Percentiles rank a stretch among this genome's conserved stretches.
Evolutionary conservation across 768 basidiomycete species (phyloP).

Genomic region (Suillus fuscotomentosus): DNA sequence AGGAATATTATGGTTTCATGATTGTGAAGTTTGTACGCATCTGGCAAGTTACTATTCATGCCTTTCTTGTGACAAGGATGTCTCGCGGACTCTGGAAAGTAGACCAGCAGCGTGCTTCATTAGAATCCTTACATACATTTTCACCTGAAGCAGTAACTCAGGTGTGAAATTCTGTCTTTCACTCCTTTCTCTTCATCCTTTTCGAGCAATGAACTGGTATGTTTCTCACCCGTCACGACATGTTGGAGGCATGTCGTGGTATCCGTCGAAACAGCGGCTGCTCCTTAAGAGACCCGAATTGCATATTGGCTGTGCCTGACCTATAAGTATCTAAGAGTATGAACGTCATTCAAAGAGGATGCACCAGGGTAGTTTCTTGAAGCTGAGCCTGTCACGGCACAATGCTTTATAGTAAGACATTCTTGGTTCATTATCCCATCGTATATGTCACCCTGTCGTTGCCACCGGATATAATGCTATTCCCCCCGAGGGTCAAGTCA

Average conservation of each 20-base stretch:
- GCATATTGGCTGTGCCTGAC: background rate
- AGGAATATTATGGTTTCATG: background rate
- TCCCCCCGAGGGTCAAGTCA: background rate
- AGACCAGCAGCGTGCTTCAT: background rate
- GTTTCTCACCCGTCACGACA: background rate
- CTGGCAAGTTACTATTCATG: conserved; percentile 1
- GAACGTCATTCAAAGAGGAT: background rate
- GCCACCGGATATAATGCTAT: background rate
- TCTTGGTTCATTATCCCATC: background rate
- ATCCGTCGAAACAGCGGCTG: background rate
- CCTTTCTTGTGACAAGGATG: conserved; percentile 2
- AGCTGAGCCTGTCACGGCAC: background rate
- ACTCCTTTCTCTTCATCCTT: background rate
- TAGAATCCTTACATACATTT: background rate
- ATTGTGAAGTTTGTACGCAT: conserved; percentile 1
- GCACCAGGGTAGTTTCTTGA: background rate
- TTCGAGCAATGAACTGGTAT: background rate
- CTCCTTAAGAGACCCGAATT: background rate
- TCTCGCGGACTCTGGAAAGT: background rate
- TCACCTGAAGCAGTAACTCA: background rate
- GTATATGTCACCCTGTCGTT: background rate
- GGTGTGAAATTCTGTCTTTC: background rate
- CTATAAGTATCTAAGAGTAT: background rate
- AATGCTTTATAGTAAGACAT: background rate
- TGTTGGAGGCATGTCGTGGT: background rate